Conservation (phyloP, 2,329 filamentous ascomycete genomes). For the Microsporum canis region DNA sequence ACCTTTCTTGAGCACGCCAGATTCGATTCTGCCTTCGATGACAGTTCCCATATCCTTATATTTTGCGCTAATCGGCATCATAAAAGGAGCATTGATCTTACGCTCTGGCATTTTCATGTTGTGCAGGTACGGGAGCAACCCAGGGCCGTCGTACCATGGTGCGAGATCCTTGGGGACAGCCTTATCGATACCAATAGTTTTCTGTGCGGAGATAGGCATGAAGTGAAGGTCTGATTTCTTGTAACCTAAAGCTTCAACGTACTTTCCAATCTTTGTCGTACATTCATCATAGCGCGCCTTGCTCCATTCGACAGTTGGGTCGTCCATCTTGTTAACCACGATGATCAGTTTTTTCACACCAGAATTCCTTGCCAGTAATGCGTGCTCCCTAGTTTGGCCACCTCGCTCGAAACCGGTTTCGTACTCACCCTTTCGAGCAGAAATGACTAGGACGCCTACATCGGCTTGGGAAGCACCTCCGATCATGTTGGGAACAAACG, state of each 20-base stretch:
- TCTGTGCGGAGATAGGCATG: slow-evolving; percentile 92
- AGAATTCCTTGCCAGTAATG: slow-evolving; percentile 94
- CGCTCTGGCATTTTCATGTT: slow-evolving; percentile 84
- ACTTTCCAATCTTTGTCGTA: slow-evolving; percentile 72
- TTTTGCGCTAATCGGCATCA: slow-evolving; percentile 96
- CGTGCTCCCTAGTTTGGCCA: slow-evolving; percentile 93
- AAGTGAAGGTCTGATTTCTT: slow-evolving; percentile 91
- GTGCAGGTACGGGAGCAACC: slow-evolving; percentile 91
- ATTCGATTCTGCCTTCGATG: slow-evolving; percentile 94
- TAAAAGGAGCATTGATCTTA: slow-evolving; percentile 94
- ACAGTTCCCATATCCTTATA: slow-evolving; percentile 97
- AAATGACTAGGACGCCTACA: slow-evolving; percentile 90
- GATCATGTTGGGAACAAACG: slow-evolving; percentile 96
- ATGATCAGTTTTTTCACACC: slow-evolving; percentile 95
- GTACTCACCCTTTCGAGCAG: slow-evolving; percentile 93
- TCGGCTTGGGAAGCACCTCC: slow-evolving; percentile 88
- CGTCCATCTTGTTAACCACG: slow-evolving; percentile 99
- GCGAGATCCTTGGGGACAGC: slow-evolving; percentile 64
- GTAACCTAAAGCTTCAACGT: slow-evolving; percentile 87
- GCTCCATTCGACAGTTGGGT: slow-evolving; percentile 90
- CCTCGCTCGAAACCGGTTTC: slow-evolving; percentile 97
- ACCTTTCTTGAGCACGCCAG: slow-evolving; percentile 85
- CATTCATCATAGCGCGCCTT: slow-evolving; percentile 89
- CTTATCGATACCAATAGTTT: slow-evolving; percentile 75
- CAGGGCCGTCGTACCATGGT: slow-evolving; percentile 80